These are phyloP conservation scores for Rhizopogon salebrosus DNA, from an alignment of 768 basidiomycete genomes.

Conservation along the genomic window DNA sequence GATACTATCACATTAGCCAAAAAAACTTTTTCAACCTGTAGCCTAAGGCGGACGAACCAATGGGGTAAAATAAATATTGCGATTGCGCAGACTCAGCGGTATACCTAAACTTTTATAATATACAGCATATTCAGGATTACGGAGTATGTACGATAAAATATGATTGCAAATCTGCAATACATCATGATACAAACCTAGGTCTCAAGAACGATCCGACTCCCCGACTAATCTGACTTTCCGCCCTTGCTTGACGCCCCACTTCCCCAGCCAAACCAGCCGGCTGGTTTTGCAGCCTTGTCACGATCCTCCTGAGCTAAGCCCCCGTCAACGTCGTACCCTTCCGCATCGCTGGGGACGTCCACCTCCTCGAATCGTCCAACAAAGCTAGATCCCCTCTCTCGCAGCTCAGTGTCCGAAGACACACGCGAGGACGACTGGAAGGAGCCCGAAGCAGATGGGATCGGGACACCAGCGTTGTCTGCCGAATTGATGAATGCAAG, in stretches of 20 bases:
- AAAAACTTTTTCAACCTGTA: too few relatives aligned
- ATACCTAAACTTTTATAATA: not conserved
- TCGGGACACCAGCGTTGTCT: conserved; percentile 16
- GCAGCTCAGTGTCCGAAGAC: conserved; percentile 39
- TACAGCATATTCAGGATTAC: not conserved
- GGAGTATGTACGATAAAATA: not conserved
- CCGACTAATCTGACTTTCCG: conserved; percentile 16
- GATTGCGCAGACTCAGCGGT: not conserved
- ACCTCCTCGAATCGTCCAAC: conserved; percentile 59
- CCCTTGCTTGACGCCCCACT: conserved; percentile 13
- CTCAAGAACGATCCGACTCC: not conserved
- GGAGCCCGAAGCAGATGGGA: conserved; percentile 27
- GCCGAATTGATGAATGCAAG: conserved; percentile 42
- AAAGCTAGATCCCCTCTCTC: conserved; percentile 39
- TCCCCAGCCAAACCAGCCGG: conserved; percentile 32
- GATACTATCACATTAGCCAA: too few relatives aligned
- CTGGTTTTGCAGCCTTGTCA: conserved; percentile 25
- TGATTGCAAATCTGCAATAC: too few relatives aligned
- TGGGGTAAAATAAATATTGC: not conserved
- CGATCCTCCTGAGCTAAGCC: conserved; percentile 8
- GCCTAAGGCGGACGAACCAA: too few relatives aligned
- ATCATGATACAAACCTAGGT: not conserved
- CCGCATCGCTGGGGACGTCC: conserved; percentile 65
- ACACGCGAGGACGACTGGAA: conserved; percentile 28
- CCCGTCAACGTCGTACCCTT: conserved; percentile 48